Evolutionary conservation across 108 stramenopile species (phyloP).

Genomic region (Cyclotella choctawhatcheeana): DNA sequence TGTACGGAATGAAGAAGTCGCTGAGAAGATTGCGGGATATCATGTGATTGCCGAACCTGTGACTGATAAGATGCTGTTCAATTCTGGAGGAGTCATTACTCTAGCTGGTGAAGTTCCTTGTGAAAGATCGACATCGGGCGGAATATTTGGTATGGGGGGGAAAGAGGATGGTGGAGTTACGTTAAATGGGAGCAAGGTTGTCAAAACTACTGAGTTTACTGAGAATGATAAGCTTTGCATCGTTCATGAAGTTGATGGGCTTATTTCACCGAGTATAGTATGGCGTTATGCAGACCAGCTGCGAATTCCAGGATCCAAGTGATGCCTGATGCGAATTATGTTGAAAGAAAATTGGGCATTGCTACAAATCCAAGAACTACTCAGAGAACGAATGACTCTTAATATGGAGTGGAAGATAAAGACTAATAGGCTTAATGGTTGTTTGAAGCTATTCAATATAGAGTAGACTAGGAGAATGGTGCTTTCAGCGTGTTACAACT

Average conservation of each 20-base stretch:
- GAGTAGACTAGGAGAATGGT: too few relatives aligned
- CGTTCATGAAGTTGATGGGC: slow-evolving; percentile 74
- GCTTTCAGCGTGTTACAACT: too few relatives aligned
- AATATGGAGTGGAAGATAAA: too few relatives aligned
- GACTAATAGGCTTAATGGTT: too few relatives aligned
- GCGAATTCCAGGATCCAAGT: slow-evolving; percentile 67
- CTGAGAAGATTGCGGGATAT: slow-evolving; percentile 73
- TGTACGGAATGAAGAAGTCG: slow-evolving; percentile 74
- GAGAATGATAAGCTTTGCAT: slow-evolving; percentile 46
- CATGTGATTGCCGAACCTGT: slow-evolving; percentile 77
- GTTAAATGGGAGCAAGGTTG: slow-evolving; percentile 63
- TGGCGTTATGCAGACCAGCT: slow-evolving; percentile 85
- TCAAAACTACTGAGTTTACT: slow-evolving; percentile 57
- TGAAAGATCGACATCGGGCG: slow-evolving; percentile 64
- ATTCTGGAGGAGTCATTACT: slow-evolving; percentile 72
- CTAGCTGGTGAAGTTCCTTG: slow-evolving; percentile 70
- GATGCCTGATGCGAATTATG: too few relatives aligned
- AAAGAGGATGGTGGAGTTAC: slow-evolving; percentile 76
- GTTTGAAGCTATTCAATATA: too few relatives aligned
- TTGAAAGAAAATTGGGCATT: too few relatives aligned
- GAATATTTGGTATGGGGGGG: slow-evolving; percentile 78
- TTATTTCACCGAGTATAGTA: slow-evolving; percentile 72
- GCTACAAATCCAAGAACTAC: too few relatives aligned
- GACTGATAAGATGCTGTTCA: slow-evolving; percentile 52
- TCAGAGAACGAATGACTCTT: too few relatives aligned